Evolutionary conservation across 208 protist genomes (phyloP).

Genomic region (Trypanosoma cruzi): DNA sequence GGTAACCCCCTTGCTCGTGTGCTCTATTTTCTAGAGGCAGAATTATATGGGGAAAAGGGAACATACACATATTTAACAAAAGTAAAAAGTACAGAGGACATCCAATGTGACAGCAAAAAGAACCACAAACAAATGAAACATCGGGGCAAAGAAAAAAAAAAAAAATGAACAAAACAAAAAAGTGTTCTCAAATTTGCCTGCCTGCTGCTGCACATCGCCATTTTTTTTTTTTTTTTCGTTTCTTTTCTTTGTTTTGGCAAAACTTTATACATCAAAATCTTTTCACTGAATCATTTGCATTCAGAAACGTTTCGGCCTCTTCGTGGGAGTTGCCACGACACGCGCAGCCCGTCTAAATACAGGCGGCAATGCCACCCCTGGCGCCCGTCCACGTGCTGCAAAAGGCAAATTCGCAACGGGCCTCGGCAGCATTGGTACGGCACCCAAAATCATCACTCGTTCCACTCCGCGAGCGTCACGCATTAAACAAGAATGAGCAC

Average conservation of each 20-base stretch:
- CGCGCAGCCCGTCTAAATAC: not conserved
- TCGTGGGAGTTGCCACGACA: not conserved
- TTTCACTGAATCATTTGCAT: not conserved
- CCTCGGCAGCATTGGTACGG: slow-evolving; percentile 15
- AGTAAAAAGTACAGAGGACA: too few relatives aligned
- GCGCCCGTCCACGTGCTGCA: not conserved
- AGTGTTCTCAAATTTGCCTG: too few relatives aligned
- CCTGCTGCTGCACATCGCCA: too few relatives aligned
- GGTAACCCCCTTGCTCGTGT: not conserved
- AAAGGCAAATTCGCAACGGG: not conserved
- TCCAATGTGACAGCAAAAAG: too few relatives aligned
- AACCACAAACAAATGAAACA: too few relatives aligned
- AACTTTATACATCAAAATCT: slow-evolving; percentile 16
- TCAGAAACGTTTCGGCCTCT: slow-evolving; percentile 26
- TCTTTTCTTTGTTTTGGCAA: slow-evolving; percentile 12
- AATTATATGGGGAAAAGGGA: too few relatives aligned
- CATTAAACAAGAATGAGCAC: not conserved
- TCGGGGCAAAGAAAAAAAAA: too few relatives aligned
- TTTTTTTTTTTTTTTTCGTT: not conserved
- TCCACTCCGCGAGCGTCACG: slow-evolving; percentile 9
- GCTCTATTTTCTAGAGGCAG: too few relatives aligned
- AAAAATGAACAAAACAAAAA: not conserved
- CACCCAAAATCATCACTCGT: slow-evolving; percentile 15
- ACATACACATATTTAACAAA: too few relatives aligned
- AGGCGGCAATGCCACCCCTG: not conserved